A percentile compares a stretch with the other conserved stretches of the same genome.
Evolutionary conservation across 345 rosid genomes (phyloP).

Genomic region (Eucalyptus dawsonii): DNA sequence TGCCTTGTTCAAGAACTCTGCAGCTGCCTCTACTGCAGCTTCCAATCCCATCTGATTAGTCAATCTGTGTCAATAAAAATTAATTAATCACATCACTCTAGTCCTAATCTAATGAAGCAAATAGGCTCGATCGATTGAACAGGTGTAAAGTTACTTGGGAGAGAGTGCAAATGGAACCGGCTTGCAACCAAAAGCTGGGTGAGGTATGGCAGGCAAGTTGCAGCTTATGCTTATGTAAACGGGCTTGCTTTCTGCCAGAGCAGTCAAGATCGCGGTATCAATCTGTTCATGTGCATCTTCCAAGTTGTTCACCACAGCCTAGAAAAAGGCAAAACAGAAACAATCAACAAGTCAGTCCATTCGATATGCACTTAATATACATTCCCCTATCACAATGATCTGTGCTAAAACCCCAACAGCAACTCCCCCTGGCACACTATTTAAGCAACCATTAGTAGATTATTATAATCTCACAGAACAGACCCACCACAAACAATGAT

Average conservation of each 20-base stretch:
- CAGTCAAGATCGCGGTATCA: slow-evolving; percentile 62
- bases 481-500: neutral
- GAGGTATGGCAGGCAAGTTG: slow-evolving; percentile 54
- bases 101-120: neutral
- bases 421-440: neutral
- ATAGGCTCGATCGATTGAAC: neutral
- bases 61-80: slow-evolving; percentile 7
- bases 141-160: slow-evolving; percentile 22
- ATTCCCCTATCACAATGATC: neutral
- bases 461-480: neutral
- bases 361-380: no score
- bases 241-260: slow-evolving; percentile 74
- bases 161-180: slow-evolving; percentile 56
- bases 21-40: slow-evolving; percentile 69
- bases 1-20: slow-evolving; percentile 63
- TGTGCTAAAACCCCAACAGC: neutral
- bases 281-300: slow-evolving; percentile 75
- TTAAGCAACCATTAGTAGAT: neutral
- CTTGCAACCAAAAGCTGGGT: slow-evolving; percentile 47
- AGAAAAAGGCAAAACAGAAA: neutral
- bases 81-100: neutral
- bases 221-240: slow-evolving; percentile 69
- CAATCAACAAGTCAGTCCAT: neutral
- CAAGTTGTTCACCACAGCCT: slow-evolving; percentile 79
- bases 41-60: slow-evolving; percentile 50